Evolutionary conservation across 2,329 filamentous ascomycete species (phyloP).

Genomic region (Lizonia empirigonia): DNA sequence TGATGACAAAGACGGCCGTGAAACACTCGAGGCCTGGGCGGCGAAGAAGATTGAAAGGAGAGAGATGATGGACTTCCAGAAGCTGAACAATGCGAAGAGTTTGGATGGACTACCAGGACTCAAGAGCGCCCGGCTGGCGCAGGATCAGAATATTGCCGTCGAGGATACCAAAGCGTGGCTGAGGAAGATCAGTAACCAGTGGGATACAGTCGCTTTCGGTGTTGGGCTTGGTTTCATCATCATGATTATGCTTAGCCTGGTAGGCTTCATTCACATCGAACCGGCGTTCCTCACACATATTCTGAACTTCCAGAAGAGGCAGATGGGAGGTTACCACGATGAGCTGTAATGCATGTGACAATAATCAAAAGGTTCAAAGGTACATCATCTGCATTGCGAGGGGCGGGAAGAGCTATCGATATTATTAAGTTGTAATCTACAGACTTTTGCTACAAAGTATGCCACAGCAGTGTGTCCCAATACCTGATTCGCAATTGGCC

Average conservation of each 20-base stretch:
- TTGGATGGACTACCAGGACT: conserved; percentile 34
- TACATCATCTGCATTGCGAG: neutral
- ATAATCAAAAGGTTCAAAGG: neutral
- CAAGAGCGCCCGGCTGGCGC: conserved; percentile 55
- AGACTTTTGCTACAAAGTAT: neutral
- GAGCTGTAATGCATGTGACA: neutral
- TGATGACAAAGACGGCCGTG: conserved; percentile 48
- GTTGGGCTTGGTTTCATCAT: conserved; percentile 26
- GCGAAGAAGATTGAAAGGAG: conserved; percentile 57
- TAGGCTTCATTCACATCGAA: conserved; percentile 23
- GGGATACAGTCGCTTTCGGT: conserved; percentile 29
- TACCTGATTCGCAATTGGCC: neutral
- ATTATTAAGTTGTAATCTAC: conserved; percentile 2
- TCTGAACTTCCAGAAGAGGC: conserved; percentile 31
- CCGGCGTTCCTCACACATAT: conserved; percentile 28
- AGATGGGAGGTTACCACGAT: conserved; percentile 22
- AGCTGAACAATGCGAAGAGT: conserved; percentile 56
- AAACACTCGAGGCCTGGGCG: conserved; percentile 61
- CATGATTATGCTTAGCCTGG: conserved; percentile 28
- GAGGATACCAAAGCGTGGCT: conserved; percentile 47
- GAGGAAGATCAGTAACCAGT: conserved; percentile 32
- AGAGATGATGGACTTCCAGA: conserved; percentile 61
- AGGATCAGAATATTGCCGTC: conserved; percentile 53
- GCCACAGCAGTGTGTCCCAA: no score
- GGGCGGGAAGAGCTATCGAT: neutral